phyloP scores from a whole-genome alignment of 2,329 filamentous ascomycete genomes.

The Cercospora brassicicola region DNA sequence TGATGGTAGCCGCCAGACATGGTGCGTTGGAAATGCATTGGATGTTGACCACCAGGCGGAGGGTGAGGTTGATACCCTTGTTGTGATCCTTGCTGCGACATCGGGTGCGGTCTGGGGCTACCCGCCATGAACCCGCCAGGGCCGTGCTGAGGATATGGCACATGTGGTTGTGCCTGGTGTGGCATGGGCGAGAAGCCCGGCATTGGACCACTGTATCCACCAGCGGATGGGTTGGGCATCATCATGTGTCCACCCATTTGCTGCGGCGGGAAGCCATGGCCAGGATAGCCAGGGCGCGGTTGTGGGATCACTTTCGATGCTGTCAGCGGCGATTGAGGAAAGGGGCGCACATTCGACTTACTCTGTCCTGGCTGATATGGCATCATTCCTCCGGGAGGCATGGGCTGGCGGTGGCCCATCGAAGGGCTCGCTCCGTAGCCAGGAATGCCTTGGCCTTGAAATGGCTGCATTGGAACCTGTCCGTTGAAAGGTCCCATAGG shows the following conservation, averaged over 20 bases:
- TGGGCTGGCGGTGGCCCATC: conserved; percentile 51
- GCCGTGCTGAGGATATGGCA: conserved; percentile 37
- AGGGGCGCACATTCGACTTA: conserved; percentile 21
- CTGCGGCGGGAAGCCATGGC: conserved; percentile 24
- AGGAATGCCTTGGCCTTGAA: conserved; percentile 69
- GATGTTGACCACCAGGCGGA: conserved; percentile 30
- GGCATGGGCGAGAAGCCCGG: conserved; percentile 65
- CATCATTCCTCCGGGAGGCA: conserved; percentile 29
- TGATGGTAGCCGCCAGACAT: conserved; percentile 38
- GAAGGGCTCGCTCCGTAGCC: conserved; percentile 68
- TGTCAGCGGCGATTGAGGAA: conserved; percentile 63
- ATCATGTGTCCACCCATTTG: conserved; percentile 73
- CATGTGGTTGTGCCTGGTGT: conserved; percentile 68
- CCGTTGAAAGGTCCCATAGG: conserved; percentile 57
- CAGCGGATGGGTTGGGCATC: conserved; percentile 70
- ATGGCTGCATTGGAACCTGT: conserved; percentile 52
- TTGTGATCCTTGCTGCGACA: conserved; percentile 92
- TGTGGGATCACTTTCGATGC: conserved; percentile 52
- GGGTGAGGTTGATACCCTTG: conserved; percentile 63
- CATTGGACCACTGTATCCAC: conserved; percentile 68
- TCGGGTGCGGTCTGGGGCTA: conserved; percentile 84
- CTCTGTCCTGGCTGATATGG: conserved; percentile 29
- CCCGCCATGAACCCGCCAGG: conserved; percentile 66
- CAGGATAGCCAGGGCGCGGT: conserved; percentile 27
- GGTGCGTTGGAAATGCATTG: conserved; percentile 31